These are phyloP conservation scores for Aureobasidium sp. DNA, from an alignment of 2,329 filamentous ascomycete genomes.

Conservation along the genomic window DNA sequence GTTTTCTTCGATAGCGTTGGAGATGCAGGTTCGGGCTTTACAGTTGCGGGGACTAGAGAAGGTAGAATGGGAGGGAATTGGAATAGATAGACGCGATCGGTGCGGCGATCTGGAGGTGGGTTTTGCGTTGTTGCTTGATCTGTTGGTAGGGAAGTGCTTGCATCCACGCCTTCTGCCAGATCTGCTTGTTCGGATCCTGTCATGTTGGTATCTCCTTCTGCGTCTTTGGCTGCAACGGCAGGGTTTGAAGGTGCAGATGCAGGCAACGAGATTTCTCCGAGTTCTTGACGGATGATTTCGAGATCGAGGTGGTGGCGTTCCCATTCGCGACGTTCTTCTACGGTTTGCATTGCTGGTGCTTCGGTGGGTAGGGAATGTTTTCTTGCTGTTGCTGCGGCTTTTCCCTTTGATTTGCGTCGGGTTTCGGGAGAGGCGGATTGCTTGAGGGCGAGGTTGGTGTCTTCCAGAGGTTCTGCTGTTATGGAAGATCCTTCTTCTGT, in stretches of 20 bases:
- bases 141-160: not conserved
- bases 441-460: constrained; percentile 16
- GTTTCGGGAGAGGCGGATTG: constrained; percentile 11
- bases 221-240: constrained; percentile 25
- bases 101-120: constrained; percentile 32
- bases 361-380: constrained; percentile 4
- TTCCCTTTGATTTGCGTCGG: constrained; percentile 7
- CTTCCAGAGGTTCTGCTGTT: not conserved
- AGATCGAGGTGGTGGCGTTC: constrained; percentile 42
- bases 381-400: not conserved
- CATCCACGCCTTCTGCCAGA: constrained; percentile 12
- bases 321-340: constrained; percentile 47
- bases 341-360: constrained; percentile 38
- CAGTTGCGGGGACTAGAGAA: constrained; percentile 37
- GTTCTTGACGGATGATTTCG: constrained; percentile 40
- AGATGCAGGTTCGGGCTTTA: constrained; percentile 20
- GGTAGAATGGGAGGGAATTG: constrained; percentile 59
- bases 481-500: constrained; percentile 29
- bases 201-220: constrained; percentile 38
- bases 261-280: constrained; percentile 33
- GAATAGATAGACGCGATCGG: constrained; percentile 55
- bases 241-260: not conserved
- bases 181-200: constrained; percentile 20
- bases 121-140: not conserved
- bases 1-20: constrained; percentile 13